These are phyloP conservation scores for Camellia oleifera DNA, from an alignment of 179 eudicot genomes.

Conservation along the genomic window DNA sequence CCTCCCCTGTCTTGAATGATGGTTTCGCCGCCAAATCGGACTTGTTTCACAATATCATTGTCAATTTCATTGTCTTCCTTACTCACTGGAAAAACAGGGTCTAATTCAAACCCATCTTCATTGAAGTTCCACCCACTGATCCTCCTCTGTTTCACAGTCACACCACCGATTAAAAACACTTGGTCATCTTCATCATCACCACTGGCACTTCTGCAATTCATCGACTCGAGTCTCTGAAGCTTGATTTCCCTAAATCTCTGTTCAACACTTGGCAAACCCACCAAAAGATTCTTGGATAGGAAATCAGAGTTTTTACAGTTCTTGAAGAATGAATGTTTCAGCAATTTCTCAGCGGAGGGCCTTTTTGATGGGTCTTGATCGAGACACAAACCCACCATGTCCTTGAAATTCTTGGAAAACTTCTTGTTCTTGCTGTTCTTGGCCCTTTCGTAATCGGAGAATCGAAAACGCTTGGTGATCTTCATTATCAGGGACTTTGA, in stretches of 20 bases:
- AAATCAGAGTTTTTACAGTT: constrained; percentile 48
- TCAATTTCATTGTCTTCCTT: constrained; percentile 3
- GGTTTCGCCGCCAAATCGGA: constrained; percentile 37
- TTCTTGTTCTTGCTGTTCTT: constrained; percentile 28
- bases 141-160: constrained; percentile 43
- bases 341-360: constrained; percentile 63
- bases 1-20: constrained; percentile 24
- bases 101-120: constrained; percentile 60
- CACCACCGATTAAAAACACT: neutral
- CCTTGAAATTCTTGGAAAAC: constrained; percentile 61
- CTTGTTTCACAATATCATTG: constrained; percentile 22
- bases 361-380: constrained; percentile 71
- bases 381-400: constrained; percentile 65
- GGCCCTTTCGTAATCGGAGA: constrained; percentile 51
- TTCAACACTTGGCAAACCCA: constrained; percentile 63
- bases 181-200: constrained; percentile 27
- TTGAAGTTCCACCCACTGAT: constrained; percentile 91
- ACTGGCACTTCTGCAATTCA: constrained; percentile 16
- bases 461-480: constrained; percentile 57
- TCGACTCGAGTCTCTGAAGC: constrained; percentile 29
- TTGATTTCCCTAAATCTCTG: constrained; percentile 44
- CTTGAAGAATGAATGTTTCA: constrained; percentile 70
- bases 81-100: constrained; percentile 51
- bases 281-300: constrained; percentile 53
- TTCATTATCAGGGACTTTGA: constrained; percentile 66